Evolutionary conservation across 1,284 basidiomycete species (phyloP).

Genomic region (Athelia psychrophila): DNA sequence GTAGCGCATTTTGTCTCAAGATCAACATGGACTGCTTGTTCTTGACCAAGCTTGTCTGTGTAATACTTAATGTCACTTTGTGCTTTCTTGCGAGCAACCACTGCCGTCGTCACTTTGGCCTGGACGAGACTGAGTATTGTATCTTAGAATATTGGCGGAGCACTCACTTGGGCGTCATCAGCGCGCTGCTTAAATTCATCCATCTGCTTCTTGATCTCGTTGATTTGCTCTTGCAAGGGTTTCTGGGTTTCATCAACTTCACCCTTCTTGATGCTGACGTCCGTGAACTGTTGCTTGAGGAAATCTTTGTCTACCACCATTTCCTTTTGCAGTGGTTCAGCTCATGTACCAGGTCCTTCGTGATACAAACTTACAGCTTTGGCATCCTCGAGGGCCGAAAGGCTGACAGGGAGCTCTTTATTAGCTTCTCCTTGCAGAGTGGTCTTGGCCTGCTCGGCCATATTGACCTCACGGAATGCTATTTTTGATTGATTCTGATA

Average conservation of each 20-base stretch:
- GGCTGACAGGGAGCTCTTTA: constrained; percentile 71
- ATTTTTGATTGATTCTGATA: constrained; percentile 24
- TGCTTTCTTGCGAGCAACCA: constrained; percentile 41
- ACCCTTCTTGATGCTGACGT: constrained; percentile 38
- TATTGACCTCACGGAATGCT: constrained; percentile 23
- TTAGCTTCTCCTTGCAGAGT: constrained; percentile 59
- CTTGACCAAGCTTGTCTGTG: constrained; percentile 43
- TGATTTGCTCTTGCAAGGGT: constrained; percentile 37
- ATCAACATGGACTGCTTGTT: constrained; percentile 36
- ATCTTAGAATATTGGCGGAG: no score
- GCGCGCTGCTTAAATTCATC: constrained; percentile 38
- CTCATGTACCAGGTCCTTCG: neutral
- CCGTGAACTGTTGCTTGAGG: constrained; percentile 47
- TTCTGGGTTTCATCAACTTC: constrained; percentile 40
- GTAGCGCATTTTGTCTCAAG: constrained; percentile 44
- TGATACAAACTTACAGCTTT: constrained; percentile 37
- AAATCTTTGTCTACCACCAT: constrained; percentile 48
- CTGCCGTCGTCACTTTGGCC: constrained; percentile 43
- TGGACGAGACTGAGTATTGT: constrained; percentile 22
- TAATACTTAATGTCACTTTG: constrained; percentile 46
- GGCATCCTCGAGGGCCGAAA: constrained; percentile 62
- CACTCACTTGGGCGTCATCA: no score
- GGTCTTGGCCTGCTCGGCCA: constrained; percentile 30
- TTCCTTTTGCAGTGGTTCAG: constrained; percentile 39
- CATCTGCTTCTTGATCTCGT: constrained; percentile 44